A percentile compares a stretch with the other conserved stretches of the same genome.
Conservation (phyloP, 2,329 filamentous ascomycete genomes). For the Epichloe festucae region DNA sequence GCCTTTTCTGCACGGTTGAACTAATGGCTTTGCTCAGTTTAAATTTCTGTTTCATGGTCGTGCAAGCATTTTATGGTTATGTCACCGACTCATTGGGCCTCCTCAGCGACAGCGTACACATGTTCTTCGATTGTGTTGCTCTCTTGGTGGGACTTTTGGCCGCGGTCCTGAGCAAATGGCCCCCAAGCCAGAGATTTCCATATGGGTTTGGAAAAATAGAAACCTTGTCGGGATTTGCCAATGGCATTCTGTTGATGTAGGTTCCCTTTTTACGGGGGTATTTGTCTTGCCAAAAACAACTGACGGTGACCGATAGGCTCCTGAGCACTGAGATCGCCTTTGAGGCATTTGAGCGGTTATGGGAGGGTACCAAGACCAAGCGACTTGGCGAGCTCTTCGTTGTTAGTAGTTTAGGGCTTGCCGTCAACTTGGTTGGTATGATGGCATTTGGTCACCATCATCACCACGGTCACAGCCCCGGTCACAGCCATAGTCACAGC, state of each 20-base stretch:
- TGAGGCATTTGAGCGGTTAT: conserved; percentile 78
- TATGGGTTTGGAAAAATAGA: conserved; percentile 97
- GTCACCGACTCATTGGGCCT: conserved; percentile 85
- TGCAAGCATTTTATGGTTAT: conserved; percentile 91
- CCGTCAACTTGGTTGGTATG: conserved; percentile 88
- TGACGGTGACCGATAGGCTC: conserved; percentile 37
- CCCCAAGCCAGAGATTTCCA: conserved; percentile 74
- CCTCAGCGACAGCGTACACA: conserved; percentile 96
- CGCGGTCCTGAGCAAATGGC: conserved; percentile 94
- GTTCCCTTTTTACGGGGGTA: conserved; percentile 13
- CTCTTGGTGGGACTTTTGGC: conserved; percentile 82
- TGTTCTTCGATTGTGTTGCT: conserved; percentile 97
- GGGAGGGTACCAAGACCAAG: conserved; percentile 72
- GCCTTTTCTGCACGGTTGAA: not conserved
- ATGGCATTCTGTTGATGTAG: conserved; percentile 86
- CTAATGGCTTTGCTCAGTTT: conserved; percentile 39
- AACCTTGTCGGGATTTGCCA: conserved; percentile 89
- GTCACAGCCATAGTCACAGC: conserved; percentile 25
- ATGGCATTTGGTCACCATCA: conserved; percentile 65
- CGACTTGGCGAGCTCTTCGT: conserved; percentile 76
- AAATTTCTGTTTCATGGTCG: conserved; percentile 88
- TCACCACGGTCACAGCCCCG: conserved; percentile 28
- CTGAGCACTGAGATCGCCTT: conserved; percentile 94
- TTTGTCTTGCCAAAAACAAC: not conserved
- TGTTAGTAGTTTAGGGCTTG: conserved; percentile 73